A percentile compares a stretch with the other conserved stretches of the same genome.
Conservation (phyloP, 371 early-diverging fungal genomes). For the Apophysomyces ossiformis region DNA sequence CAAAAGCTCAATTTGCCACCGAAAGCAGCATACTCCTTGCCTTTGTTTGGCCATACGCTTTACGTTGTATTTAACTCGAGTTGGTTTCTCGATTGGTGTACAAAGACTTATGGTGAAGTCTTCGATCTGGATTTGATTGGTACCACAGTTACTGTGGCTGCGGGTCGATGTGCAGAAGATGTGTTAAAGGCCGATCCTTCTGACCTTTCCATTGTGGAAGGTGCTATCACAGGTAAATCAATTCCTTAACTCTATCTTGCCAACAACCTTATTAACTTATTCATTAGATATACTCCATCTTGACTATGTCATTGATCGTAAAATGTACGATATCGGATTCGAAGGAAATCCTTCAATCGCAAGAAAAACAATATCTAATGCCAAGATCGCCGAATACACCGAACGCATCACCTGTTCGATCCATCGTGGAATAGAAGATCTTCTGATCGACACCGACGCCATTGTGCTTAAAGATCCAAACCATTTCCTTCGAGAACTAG, state of each 20-base stretch:
- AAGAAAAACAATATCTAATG: slow-evolving; percentile 29
- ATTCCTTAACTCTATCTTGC: no score
- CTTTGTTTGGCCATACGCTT: slow-evolving; percentile 37
- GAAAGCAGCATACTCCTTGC: slow-evolving; percentile 33
- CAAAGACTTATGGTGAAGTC: slow-evolving; percentile 35
- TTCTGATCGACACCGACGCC: slow-evolving; percentile 14
- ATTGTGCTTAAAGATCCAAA: slow-evolving; percentile 17
- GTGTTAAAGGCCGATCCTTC: slow-evolving; percentile 28
- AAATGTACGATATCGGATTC: slow-evolving; percentile 27
- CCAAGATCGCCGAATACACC: slow-evolving; percentile 5
- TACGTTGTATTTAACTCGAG: slow-evolving; percentile 23
- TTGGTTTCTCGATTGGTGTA: slow-evolving; percentile 42
- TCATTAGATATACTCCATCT: slow-evolving; percentile 32
- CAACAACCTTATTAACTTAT: neutral
- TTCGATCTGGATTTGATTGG: slow-evolving; percentile 32
- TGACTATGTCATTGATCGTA: slow-evolving; percentile 31
- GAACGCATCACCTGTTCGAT: slow-evolving; percentile 3
- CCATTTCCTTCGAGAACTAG: slow-evolving; percentile 31
- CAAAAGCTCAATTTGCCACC: slow-evolving; percentile 24
- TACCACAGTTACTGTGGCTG: slow-evolving; percentile 27
- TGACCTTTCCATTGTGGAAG: slow-evolving; percentile 35
- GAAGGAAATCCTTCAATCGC: slow-evolving; percentile 2
- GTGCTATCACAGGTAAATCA: slow-evolving; percentile 7
- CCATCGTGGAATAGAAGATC: slow-evolving; percentile 19
- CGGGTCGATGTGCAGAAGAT: slow-evolving; percentile 34